phyloP scores from a whole-genome alignment of 345 rosid species.

The Jatropha curcas region DNA sequence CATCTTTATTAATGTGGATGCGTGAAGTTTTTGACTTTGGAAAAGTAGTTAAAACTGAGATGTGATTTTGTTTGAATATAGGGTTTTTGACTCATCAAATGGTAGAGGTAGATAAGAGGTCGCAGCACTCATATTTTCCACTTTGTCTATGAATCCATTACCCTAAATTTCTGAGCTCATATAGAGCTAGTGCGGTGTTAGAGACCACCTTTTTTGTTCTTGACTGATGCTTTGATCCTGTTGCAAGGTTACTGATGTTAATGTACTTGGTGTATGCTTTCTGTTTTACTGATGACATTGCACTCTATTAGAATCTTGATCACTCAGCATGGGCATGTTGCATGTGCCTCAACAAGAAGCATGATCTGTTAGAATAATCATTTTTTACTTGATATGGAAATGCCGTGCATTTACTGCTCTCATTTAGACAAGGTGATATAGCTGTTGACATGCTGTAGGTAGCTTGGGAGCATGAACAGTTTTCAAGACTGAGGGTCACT shows the following conservation, averaged over 20 bases:
- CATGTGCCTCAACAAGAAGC: neutral
- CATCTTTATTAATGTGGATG: neutral
- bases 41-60: neutral
- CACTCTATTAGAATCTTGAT: neutral
- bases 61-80: neutral
- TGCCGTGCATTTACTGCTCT: conserved; percentile 5
- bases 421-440: conserved; percentile 36
- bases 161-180: neutral
- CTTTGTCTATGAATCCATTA: neutral
- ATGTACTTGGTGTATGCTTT: neutral
- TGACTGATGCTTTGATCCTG: neutral
- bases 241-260: neutral
- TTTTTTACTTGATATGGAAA: conserved; percentile 8
- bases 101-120: neutral
- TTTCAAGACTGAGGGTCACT: conserved; percentile 91
- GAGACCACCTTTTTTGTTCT: conserved; percentile 1
- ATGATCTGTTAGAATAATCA: neutral
- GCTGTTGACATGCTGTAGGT: conserved; percentile 58
- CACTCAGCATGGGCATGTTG: neutral
- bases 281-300: neutral
- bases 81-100: neutral
- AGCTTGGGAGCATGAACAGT: conserved; percentile 99
- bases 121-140: neutral
- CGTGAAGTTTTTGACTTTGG: neutral
- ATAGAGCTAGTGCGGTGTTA: neutral